Conservation (phyloP, 1,284 basidiomycete genomes). For the Pterulicium gracile region DNA sequence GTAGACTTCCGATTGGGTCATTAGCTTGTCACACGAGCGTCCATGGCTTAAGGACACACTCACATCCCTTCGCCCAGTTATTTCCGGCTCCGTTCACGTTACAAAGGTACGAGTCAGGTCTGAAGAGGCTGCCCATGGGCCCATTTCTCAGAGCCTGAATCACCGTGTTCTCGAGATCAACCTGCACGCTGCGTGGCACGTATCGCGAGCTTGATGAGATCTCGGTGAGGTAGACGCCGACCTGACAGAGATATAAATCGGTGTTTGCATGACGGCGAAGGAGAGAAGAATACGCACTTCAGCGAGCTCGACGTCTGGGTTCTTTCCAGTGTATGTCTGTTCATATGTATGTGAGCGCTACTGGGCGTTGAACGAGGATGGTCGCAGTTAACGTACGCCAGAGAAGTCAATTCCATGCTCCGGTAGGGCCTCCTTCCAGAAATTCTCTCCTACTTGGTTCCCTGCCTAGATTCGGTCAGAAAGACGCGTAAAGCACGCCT, state of each 20-base stretch:
- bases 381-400: conserved; percentile 52
- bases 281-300: conserved; percentile 4
- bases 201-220: conserved; percentile 53
- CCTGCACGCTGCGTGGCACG: conserved; percentile 88
- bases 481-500: too few species aligned
- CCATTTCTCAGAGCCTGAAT: conserved; percentile 40
- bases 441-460: conserved; percentile 70
- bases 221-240: conserved; percentile 66
- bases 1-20: too few species aligned
- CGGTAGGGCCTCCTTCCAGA: conserved; percentile 71
- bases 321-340: conserved; percentile 16
- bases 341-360: conserved; percentile 1
- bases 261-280: neutral
- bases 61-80: conserved; percentile 89
- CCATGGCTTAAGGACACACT: conserved; percentile 29
- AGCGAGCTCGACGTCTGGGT: neutral
- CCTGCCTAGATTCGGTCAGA: conserved; percentile 35
- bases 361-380: too few species aligned
- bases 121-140: conserved; percentile 65
- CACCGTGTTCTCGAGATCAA: conserved; percentile 90
- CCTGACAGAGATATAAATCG: conserved; percentile 25
- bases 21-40: too few species aligned
- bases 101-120: conserved; percentile 81
- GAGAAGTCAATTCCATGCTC: conserved; percentile 68
- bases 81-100: conserved; percentile 78